Conservation (phyloP, 2,329 filamentous ascomycete genomes). For the Atkinsonella texensis region DNA sequence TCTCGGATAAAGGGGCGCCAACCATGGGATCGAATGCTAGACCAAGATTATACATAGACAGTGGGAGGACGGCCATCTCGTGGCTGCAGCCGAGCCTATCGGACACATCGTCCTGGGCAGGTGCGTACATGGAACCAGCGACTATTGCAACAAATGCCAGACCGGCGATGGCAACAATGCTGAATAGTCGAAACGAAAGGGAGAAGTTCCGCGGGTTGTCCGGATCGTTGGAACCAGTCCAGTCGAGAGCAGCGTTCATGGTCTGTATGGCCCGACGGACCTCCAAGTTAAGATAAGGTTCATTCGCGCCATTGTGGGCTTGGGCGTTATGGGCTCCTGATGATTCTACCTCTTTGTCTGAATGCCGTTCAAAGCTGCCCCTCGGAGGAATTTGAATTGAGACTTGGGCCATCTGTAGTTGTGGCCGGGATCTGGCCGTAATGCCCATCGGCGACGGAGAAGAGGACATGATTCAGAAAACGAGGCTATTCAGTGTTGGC, state of each 20-base stretch:
- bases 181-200: conserved; percentile 61
- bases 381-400: background rate
- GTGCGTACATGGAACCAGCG: conserved; percentile 20
- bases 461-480: conserved; percentile 7
- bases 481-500: background rate
- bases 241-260: conserved; percentile 18
- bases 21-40: conserved; percentile 43
- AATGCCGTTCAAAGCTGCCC: background rate
- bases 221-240: conserved; percentile 44
- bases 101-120: conserved; percentile 14
- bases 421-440: background rate
- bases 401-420: conserved; percentile 5
- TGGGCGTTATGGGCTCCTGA: background rate
- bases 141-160: conserved; percentile 45
- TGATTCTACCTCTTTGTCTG: background rate
- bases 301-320: background rate
- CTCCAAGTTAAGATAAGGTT: conserved; percentile 3
- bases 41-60: conserved; percentile 17
- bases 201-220: conserved; percentile 78
- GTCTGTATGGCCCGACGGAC: conserved; percentile 10
- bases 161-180: conserved; percentile 61
- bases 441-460: background rate
- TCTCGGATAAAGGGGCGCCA: conserved; percentile 65
- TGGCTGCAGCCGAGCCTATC: conserved; percentile 9
- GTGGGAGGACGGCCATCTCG: conserved; percentile 14